Base-by-base conservation (phyloP, 495 filamentous ascomycete species). In the Collariella sp. region DNA sequence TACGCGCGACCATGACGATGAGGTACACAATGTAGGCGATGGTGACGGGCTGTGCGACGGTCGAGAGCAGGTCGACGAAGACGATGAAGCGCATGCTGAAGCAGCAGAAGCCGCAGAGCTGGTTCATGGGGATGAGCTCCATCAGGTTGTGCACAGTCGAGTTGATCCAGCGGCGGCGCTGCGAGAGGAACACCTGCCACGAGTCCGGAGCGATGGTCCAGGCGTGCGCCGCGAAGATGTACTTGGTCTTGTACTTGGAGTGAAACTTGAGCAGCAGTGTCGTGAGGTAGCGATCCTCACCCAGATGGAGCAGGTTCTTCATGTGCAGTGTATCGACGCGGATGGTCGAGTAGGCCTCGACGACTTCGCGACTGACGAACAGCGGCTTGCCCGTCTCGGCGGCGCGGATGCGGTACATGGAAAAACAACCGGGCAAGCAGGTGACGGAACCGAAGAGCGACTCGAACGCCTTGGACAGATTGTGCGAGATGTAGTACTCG, bases 41-140 rank as follows among this genome's bases (percentile, higher is more conserved):
- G 1, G 84, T 91, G 40, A 96, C 93, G 3, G 93, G 93, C 65
- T 91, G 88, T 46, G 97, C 83, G 53, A 97, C 70, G 29, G 93
- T 99, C 51, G 85, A 88, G 51, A 99, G 75, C 40, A 99, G 77
- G 67, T 99, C 93, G 52, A 97, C 69, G 63, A 99, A 95, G 59
- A 99, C 91, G 55, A 99, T 77, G 72, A 99, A 99, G 60, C 93
- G 83, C 93, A 99, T 99, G 69, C 86, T 90, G 78, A 99, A 99
- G 72, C 94, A 97, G 77, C 93, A 99, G 82, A 99, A 99, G 68
- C 93, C 93, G 71, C 93, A 99, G 29, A 99, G 83, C 66, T 97
- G 87, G 47, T 86, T 81, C 67, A 99, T 71, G 6, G 90, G 90
- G 62, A 97, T 90, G 46, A 99, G 83, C 66, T 99, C 93, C 59